Evolutionary conservation across 495 filamentous ascomycete species (phyloP), one percentile per base, ranked within the genome.

Genomic region (Penicillium macrosclerotiorum): DNA sequence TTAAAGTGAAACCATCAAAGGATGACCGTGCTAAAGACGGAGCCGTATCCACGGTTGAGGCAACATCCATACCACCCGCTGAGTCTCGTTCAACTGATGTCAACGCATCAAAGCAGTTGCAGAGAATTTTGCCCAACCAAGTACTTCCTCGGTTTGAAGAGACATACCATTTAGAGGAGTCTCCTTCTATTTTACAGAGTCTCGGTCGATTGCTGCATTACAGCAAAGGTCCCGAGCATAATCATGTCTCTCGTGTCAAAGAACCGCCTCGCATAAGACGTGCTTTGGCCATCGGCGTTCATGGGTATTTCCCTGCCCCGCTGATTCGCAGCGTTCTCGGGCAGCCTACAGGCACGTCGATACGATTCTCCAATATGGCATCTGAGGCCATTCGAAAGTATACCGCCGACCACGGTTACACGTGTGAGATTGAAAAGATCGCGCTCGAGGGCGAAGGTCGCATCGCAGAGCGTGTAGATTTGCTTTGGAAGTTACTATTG

Each of bases 371-470:
- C 8, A 93, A 87, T 49, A 84, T 88, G 63, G 89, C 88, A 12
- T 90, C 90, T 11, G 81, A 84, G 20, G 83, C 92, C 1, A 90
- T 98, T 51, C 77, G 83, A 45, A 77, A 84, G 45, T 98, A 89
- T 85, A 78, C 85, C 1, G 80, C 86, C 31, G 69, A 72, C 36
- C 80, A 86, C 42, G 79, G 80, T 23, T 84, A 84, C 29, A 69
- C 73, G 3, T 79, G 78, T 47, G 74, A 81, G 12, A 86, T 98
- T 37, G 90, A 95, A 54, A 95, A 94, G 55, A 84, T 97, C 4
- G 89, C 93, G 12, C 75, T 98, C 4, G 93, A 97, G 72, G 93
- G 93, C n/a, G 93, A 98, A 69, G 93, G 93, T n/a, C 89, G 86
- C 60, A 93, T 98, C 23, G 77, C 79, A 3, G 90, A 97, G 40